Base-by-base conservation (phyloP, 306 rosid species). In the Dryas octopetala region DNA sequence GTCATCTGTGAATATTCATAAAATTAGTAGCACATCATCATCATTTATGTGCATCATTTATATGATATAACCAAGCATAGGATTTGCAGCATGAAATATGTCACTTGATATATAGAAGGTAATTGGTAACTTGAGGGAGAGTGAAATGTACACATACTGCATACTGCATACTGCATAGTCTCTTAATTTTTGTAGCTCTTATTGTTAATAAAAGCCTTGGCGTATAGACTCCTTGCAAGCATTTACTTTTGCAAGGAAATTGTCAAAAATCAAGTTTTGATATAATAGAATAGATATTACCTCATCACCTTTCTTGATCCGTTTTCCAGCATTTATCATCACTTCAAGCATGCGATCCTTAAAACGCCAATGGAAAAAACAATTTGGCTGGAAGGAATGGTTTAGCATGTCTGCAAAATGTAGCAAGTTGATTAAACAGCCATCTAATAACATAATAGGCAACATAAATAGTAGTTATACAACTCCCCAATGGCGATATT, bases 301-400 rank as follows among this genome's bases (percentile, higher is more conserved):
- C 94, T 89, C 96, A 44, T 95, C 96, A 54, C 98, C 98, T 77
- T 90, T 95, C 85, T 68, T 83, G 76, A 95, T 90, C 71, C 58
- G 71, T 72, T 91, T 91, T 50, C 98, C 98, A 74, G 98, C 97
- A 87, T 91, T 95, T 85, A 86, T 95, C 87, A 95, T 91, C 76
- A 95, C 98, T 86, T 95, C 98, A 74, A 91, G 91, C 98, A 95
- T 95, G 68, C 96, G 85, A 76, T 95, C 98, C 84, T 91, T 95
- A 79, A 83, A 90, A 70, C 97, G 97, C 98, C 98, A 95, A 76
- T 95, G 98, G 78, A 95, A 86, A 86, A 90, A 95, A 65, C 98
- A 95, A 74, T 95, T 95, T 68, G 98, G 98, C 82, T 83, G 86
- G 75, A 85, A 91, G 9, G 98, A 95, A 91, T 95, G 98, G 85